Evolutionary conservation across 23 red algal species (phyloP).

Genomic region (Agarophyton chilense): DNA sequence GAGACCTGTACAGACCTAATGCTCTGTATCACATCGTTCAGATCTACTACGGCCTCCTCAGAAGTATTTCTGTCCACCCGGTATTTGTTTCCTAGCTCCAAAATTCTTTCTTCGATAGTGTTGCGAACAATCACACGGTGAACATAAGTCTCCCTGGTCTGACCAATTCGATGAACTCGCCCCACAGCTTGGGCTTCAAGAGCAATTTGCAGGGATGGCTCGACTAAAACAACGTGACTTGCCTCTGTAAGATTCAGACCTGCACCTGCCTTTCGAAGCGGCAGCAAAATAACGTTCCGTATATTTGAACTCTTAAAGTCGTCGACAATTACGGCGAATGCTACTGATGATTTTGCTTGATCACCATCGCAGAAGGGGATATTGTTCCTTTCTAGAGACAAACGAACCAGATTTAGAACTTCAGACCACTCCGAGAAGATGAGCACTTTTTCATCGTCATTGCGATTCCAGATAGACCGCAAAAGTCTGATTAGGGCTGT

Average conservation of each 20-base stretch:
- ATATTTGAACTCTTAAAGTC: constrained; percentile 21
- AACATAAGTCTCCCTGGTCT: constrained; percentile 80
- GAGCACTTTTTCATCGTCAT: constrained; percentile 50
- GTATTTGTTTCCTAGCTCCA: constrained; percentile 49
- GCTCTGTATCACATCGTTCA: neutral
- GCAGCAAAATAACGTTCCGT: constrained; percentile 72
- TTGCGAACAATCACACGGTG: constrained; percentile 83
- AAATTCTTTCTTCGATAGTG: constrained; percentile 89
- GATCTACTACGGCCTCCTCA: neutral
- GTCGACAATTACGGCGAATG: constrained; percentile 7
- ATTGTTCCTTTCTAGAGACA: constrained; percentile 55
- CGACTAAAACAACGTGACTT: constrained; percentile 84
- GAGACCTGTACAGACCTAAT: neutral
- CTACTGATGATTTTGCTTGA: neutral
- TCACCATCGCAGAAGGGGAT: constrained; percentile 41
- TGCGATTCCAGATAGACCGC: constrained; percentile 31
- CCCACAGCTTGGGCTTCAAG: constrained; percentile 87
- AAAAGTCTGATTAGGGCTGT: constrained; percentile 30
- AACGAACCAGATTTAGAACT: constrained; percentile 67
- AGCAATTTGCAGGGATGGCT: constrained; percentile 67
- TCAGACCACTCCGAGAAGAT: constrained; percentile 92
- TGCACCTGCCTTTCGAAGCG: constrained; percentile 67
- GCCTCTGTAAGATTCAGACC: constrained; percentile 94
- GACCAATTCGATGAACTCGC: constrained; percentile 89
- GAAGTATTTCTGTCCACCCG: neutral